These are phyloP conservation scores for Penicillium steckii DNA, from an alignment of 495 filamentous ascomycete genomes.

Conservation along the genomic window DNA sequence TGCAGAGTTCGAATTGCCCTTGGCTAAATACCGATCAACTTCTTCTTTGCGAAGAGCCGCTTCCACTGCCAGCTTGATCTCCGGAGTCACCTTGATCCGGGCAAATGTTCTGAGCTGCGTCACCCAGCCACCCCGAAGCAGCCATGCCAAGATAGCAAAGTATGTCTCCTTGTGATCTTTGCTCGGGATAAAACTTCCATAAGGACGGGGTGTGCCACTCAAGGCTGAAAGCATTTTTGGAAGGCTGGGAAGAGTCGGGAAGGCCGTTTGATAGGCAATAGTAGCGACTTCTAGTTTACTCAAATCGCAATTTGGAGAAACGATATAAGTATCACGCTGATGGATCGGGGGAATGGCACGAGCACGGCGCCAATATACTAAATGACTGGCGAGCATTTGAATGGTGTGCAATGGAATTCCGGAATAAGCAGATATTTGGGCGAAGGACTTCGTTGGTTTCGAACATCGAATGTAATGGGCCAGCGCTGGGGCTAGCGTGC, in stretches of 20 bases:
- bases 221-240: slow-evolving; percentile 81
- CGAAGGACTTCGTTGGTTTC: slow-evolving; percentile 81
- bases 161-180: slow-evolving; percentile 86
- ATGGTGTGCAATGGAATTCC: slow-evolving; percentile 75
- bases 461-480: slow-evolving; percentile 80
- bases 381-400: slow-evolving; percentile 80
- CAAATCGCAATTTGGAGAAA: slow-evolving; percentile 87
- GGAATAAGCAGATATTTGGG: slow-evolving; percentile 72
- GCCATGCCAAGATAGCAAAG: slow-evolving; percentile 86
- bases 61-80: slow-evolving; percentile 51
- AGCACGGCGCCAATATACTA: slow-evolving; percentile 92
- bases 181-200: slow-evolving; percentile 77
- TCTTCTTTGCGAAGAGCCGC: slow-evolving; percentile 42
- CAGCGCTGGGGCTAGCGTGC: slow-evolving; percentile 68
- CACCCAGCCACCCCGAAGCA: slow-evolving; percentile 89
- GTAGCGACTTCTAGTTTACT: slow-evolving; percentile 68
- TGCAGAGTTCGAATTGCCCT: slow-evolving; percentile 18
- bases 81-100: slow-evolving; percentile 61
- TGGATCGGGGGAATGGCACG: slow-evolving; percentile 90
- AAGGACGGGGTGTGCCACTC: slow-evolving; percentile 73
- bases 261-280: slow-evolving; percentile 67
- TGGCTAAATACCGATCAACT: slow-evolving; percentile 42
- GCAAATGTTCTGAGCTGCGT: slow-evolving; percentile 87
- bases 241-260: slow-evolving; percentile 76
- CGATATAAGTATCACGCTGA: slow-evolving; percentile 86